Evolutionary conservation across 352 stramenopile species (phyloP).

Genomic region (Phytophthora chlamydospora): DNA sequence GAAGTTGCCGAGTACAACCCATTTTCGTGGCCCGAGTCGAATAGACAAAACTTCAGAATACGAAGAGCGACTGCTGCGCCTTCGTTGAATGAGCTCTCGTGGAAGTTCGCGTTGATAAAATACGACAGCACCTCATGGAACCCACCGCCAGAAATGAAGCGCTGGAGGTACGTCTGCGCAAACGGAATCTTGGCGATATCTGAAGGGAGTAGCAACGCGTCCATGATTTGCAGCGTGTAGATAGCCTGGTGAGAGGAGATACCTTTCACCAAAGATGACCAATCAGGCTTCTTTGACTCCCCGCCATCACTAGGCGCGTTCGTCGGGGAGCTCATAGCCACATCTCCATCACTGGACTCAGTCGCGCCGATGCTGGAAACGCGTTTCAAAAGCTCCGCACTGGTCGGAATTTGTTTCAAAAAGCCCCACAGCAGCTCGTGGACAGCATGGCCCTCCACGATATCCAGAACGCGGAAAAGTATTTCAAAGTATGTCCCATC

Average conservation of each 20-base stretch:
- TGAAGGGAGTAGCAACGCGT: conserved; percentile 80
- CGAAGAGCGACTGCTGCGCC: conserved; percentile 79
- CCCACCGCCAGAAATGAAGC: conserved; percentile 76
- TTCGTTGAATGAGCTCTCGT: conserved; percentile 83
- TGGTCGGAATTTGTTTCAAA: conserved; percentile 85
- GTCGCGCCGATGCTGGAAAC: conserved; percentile 61
- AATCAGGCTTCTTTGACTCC: conserved; percentile 49
- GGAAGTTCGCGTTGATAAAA: conserved; percentile 77
- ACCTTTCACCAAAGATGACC: conserved; percentile 70
- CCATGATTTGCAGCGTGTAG: conserved; percentile 90
- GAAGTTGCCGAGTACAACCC: conserved; percentile 41
- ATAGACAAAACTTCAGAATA: conserved; percentile 86
- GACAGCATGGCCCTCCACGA: conserved; percentile 58
- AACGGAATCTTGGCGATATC: conserved; percentile 63
- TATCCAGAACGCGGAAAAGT: conserved; percentile 83
- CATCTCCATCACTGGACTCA: conserved; percentile 40
- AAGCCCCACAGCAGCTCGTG: conserved; percentile 82
- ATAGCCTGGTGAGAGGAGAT: conserved; percentile 84
- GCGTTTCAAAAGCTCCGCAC: conserved; percentile 61
- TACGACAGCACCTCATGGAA: conserved; percentile 87
- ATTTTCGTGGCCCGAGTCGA: conserved; percentile 70
- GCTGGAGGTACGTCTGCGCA: conserved; percentile 65
- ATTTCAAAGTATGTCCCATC: conserved; percentile 83
- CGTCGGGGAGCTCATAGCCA: conserved; percentile 46
- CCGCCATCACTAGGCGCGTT: conserved; percentile 20